Evolutionary conservation across 169 alveolate species (phyloP).

Genomic region (Eimeria acervulina): DNA sequence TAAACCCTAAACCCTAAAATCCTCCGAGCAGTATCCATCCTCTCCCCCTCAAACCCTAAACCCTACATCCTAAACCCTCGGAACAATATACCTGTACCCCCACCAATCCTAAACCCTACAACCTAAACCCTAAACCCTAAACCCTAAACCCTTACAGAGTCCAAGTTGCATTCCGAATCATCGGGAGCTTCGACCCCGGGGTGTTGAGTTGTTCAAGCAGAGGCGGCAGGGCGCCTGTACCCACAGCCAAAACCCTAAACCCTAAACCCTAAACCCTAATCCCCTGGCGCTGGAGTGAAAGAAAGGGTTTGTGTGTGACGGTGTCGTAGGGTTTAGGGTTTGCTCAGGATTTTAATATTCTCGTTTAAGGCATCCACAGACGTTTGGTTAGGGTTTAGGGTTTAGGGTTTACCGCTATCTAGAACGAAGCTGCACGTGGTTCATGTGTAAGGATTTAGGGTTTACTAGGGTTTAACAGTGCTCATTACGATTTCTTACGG

Average conservation of each 20-base stretch:
- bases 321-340: too few relatives aligned
- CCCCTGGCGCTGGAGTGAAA: too few relatives aligned
- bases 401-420: too few relatives aligned
- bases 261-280: constrained; percentile 59
- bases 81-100: not conserved
- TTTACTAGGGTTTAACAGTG: too few relatives aligned
- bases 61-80: constrained; percentile 1
- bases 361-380: too few relatives aligned
- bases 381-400: too few relatives aligned
- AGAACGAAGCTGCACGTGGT: too few relatives aligned
- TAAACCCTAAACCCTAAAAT: constrained; percentile 51
- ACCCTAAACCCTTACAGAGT: constrained; percentile 90
- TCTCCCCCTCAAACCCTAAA: not conserved
- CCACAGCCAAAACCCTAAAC: not conserved
- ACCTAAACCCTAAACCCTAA: constrained; percentile 36
- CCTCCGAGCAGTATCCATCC: too few relatives aligned
- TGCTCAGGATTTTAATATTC: too few relatives aligned
- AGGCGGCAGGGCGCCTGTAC: constrained; percentile 93
- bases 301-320: too few relatives aligned
- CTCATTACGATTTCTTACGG: too few relatives aligned
- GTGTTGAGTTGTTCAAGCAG: constrained; percentile 89
- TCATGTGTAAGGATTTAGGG: too few relatives aligned
- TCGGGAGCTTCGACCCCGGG: constrained; percentile 92
- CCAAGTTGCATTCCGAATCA: constrained; percentile 98
- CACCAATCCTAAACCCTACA: not conserved